A percentile compares a stretch with the other conserved stretches of the same genome.
Conservation (phyloP, 768 basidiomycete genomes). For the Podaxis rugospora region DNA sequence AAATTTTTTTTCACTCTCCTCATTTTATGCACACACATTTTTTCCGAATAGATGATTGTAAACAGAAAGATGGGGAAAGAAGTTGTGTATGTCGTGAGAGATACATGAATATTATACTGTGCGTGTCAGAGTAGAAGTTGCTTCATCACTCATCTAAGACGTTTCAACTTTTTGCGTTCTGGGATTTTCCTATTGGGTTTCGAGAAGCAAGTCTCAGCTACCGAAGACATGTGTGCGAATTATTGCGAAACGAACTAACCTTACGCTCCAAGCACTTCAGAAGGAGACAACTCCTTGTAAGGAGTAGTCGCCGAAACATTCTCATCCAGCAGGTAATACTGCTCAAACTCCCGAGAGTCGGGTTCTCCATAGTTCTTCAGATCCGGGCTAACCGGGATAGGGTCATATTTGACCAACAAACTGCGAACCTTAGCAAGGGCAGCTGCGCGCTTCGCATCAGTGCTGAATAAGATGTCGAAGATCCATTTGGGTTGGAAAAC, state of each 20-base stretch:
- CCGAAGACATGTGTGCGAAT: not conserved
- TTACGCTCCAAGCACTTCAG: conserved; percentile 1
- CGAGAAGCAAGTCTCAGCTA: not conserved
- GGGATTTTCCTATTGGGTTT: not conserved
- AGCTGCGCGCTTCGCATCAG: conserved; percentile 16
- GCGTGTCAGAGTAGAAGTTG: not conserved
- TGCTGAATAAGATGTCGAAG: conserved; percentile 20
- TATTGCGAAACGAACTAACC: not conserved
- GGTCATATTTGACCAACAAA: conserved; percentile 17
- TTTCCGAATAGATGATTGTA: not conserved
- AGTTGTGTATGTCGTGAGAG: not conserved
- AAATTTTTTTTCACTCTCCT: too few species aligned
- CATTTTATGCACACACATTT: not conserved
- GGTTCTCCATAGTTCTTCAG: conserved; percentile 19
- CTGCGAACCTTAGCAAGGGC: conserved; percentile 17
- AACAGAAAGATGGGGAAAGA: not conserved
- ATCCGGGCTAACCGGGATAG: conserved; percentile 18
- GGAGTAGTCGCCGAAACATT: conserved; percentile 16
- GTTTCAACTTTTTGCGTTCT: not conserved
- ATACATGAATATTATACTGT: not conserved
- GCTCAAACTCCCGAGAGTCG: conserved; percentile 17
- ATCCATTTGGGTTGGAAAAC: conserved; percentile 23
- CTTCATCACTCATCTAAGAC: not conserved
- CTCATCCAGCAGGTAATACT: conserved; percentile 18
- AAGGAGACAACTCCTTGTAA: conserved; percentile 12